Percentiles rank a stretch among this genome's conserved stretches.
phyloP scores from a whole-genome alignment of 345 rosid species.

The Bruguiera gymnorhiza region DNA sequence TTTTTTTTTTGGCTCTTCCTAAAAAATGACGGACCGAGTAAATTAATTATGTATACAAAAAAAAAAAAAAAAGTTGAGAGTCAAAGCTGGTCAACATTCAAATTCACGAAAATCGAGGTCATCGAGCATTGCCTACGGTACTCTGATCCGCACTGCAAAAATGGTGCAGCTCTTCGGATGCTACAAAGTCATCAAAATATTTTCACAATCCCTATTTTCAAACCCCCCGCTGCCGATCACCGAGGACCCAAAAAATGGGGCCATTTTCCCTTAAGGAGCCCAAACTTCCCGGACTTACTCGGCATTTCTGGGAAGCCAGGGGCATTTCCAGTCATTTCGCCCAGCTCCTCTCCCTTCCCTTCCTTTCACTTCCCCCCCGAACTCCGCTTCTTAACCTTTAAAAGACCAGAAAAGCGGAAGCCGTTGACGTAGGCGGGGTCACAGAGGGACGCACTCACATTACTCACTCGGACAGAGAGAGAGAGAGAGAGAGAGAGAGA shows the following conservation, averaged over 20 bases:
- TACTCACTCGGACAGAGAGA: neutral
- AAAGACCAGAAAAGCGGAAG: slow-evolving; percentile 86
- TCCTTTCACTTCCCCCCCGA: neutral
- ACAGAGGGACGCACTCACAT: neutral
- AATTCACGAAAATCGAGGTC: slow-evolving; percentile 27
- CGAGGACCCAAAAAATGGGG: slow-evolving; percentile 7
- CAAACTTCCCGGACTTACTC: neutral
- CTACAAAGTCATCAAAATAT: neutral
- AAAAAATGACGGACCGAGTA: too few species aligned
- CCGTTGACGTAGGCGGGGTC: slow-evolving; percentile 30
- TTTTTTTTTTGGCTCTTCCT: too few species aligned
- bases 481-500: slow-evolving; percentile 1
- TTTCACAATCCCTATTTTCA: neutral
- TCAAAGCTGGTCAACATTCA: slow-evolving; percentile 22
- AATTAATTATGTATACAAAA: too few species aligned
- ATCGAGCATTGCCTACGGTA: slow-evolving; percentile 27
- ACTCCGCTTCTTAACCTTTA: slow-evolving; percentile 33
- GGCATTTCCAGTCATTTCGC: slow-evolving; percentile 27
- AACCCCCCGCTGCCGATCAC: neutral
- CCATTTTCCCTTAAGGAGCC: slow-evolving; percentile 2
- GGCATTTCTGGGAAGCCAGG: slow-evolving; percentile 17
- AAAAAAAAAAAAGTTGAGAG: neutral
- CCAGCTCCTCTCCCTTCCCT: slow-evolving; percentile 9
- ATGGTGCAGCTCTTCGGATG: neutral
- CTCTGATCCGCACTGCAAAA: neutral